phyloP scores from a whole-genome alignment of 2,329 filamentous ascomycete species.

The Pseudogymnoascus sp. region DNA sequence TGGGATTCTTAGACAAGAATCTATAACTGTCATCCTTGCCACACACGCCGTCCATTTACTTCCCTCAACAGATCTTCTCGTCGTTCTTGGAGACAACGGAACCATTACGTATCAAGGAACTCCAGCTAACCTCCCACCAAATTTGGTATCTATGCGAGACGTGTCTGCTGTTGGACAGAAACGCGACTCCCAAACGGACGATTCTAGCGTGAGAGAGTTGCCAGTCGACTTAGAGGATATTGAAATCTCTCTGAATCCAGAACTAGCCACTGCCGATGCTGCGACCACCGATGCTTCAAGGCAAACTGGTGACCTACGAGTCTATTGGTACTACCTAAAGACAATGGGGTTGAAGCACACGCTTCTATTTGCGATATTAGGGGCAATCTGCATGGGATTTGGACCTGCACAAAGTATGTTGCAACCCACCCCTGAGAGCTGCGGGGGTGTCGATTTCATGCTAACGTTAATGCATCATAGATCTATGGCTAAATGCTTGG shows the following conservation, averaged over 20 bases:
- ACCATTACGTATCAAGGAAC: constrained; percentile 12
- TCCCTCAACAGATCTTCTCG: constrained; percentile 11
- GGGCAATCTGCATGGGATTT: background rate
- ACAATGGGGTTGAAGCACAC: constrained; percentile 20
- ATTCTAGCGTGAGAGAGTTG: background rate
- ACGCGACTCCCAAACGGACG: background rate
- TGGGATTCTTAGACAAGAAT: constrained; percentile 16
- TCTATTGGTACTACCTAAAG: constrained; percentile 26
- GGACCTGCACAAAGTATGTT: background rate
- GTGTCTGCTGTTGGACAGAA: background rate
- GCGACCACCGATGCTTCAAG: constrained; percentile 1
- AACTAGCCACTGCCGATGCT: background rate
- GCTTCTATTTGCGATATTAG: constrained; percentile 1
- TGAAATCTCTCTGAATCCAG: background rate
- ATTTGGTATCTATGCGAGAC: background rate
- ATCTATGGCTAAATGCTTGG: background rate
- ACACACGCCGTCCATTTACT: constrained; percentile 19
- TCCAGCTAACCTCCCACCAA: background rate
- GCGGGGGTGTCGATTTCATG: background rate
- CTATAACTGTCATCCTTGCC: constrained; percentile 31
- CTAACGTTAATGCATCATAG: background rate
- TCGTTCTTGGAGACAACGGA: constrained; percentile 13
- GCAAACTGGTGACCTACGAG: constrained; percentile 22
- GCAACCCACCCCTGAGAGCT: background rate
- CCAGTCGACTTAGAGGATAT: background rate